Evolutionary conservation across 176 grass and related monocot genomes (phyloP).

Genomic region (Musa itinerans): DNA sequence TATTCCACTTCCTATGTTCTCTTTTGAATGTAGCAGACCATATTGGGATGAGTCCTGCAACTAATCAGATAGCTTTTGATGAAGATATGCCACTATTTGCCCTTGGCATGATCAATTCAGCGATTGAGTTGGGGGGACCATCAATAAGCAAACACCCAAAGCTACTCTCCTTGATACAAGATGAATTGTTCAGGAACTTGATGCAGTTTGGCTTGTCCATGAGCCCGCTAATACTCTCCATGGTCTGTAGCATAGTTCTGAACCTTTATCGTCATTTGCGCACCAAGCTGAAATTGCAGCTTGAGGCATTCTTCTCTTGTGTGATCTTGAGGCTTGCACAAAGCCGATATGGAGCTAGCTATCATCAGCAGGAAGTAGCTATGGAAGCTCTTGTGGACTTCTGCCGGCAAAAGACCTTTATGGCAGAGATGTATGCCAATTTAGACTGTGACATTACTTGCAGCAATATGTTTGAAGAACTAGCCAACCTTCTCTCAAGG

Average conservation of each 20-base stretch:
- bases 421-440: slow-evolving; percentile 97
- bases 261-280: slow-evolving; percentile 88
- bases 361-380: slow-evolving; percentile 92
- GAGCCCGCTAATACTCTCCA: slow-evolving; percentile 87
- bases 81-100: slow-evolving; percentile 96
- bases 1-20: slow-evolving; percentile 91
- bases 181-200: slow-evolving; percentile 83
- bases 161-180: slow-evolving; percentile 71
- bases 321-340: slow-evolving; percentile 82
- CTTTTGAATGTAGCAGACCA: slow-evolving; percentile 86
- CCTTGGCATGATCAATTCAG: slow-evolving; percentile 74
- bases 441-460: slow-evolving; percentile 94
- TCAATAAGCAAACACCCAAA: slow-evolving; percentile 55
- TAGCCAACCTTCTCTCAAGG: slow-evolving; percentile 84
- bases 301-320: slow-evolving; percentile 94
- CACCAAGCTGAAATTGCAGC: slow-evolving; percentile 71
- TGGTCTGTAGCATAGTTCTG: slow-evolving; percentile 85
- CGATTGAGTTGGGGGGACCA: slow-evolving; percentile 57
- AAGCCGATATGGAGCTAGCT: slow-evolving; percentile 75
- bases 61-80: slow-evolving; percentile 73
- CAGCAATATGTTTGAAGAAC: slow-evolving; percentile 90
- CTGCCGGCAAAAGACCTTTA: slow-evolving; percentile 91
- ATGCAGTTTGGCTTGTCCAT: slow-evolving; percentile 94
- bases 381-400: slow-evolving; percentile 93
- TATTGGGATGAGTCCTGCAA: slow-evolving; percentile 67